These are phyloP conservation scores for Daldinia concentrica DNA, from an alignment of 495 filamentous ascomycete genomes.

Conservation along the genomic window DNA sequence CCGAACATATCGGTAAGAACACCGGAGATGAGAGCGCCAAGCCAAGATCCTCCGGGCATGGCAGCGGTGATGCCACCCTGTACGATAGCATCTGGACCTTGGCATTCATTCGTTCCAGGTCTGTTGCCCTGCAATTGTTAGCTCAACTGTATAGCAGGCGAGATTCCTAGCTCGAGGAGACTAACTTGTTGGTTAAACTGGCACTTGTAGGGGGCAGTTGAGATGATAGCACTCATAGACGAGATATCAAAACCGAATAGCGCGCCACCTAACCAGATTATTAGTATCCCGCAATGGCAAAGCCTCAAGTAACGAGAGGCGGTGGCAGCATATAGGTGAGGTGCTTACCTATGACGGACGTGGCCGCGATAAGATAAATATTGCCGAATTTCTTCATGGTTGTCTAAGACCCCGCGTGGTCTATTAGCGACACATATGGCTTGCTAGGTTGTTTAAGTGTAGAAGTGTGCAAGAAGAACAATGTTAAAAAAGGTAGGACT, in stretches of 20 bases:
- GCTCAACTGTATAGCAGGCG: conserved; percentile 21
- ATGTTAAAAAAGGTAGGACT: conserved; percentile 7
- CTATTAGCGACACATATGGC: conserved; percentile 35
- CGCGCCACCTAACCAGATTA: conserved; percentile 65
- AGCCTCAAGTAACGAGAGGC: background rate
- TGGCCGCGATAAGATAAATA: conserved; percentile 77
- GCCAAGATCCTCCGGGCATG: conserved; percentile 79
- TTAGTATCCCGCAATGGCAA: conserved; percentile 27
- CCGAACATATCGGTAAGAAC: conserved; percentile 72
- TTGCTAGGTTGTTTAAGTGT: conserved; percentile 10
- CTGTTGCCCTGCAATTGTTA: conserved; percentile 43
- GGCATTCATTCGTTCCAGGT: conserved; percentile 51
- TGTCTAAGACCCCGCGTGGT: conserved; percentile 43
- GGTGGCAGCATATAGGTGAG: conserved; percentile 13
- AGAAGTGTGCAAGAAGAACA: conserved; percentile 14
- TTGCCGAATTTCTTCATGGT: conserved; percentile 67
- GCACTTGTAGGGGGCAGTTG: conserved; percentile 67
- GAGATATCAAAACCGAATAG: conserved; percentile 86
- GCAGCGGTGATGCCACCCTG: conserved; percentile 72
- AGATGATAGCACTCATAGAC: conserved; percentile 82
- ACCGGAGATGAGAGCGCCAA: conserved; percentile 75
- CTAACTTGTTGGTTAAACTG: conserved; percentile 67
- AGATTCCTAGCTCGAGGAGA: conserved; percentile 11
- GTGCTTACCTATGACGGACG: conserved; percentile 68
- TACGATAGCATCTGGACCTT: conserved; percentile 57